Percentiles rank a stretch among this genome's conserved stretches.
phyloP scores from a whole-genome alignment of 768 basidiomycete genomes.

The Boletus reticulatus region DNA sequence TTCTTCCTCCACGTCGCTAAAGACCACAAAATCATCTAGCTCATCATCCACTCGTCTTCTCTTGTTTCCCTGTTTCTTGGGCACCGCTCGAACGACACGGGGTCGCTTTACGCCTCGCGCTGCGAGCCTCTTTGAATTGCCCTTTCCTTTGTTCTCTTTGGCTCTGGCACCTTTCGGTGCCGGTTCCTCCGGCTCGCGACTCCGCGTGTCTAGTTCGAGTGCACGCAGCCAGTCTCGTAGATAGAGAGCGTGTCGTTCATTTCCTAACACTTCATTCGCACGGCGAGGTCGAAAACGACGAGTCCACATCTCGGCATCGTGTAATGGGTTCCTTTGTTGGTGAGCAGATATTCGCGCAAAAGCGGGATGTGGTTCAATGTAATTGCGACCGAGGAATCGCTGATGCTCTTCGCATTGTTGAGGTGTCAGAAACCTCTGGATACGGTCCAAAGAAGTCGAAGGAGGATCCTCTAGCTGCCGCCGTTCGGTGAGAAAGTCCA shows the following conservation, averaged over 20 bases:
- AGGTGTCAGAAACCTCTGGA: slow-evolving; percentile 7
- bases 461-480: neutral
- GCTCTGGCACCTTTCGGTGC: neutral
- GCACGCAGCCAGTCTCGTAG: slow-evolving; percentile 77
- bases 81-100: slow-evolving; percentile 55
- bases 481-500: slow-evolving; percentile 20
- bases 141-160: slow-evolving; percentile 13
- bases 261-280: slow-evolving; percentile 77
- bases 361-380: slow-evolving; percentile 45
- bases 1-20: slow-evolving; percentile 35
- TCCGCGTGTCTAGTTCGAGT: slow-evolving; percentile 54
- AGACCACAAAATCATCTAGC: slow-evolving; percentile 55
- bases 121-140: slow-evolving; percentile 23
- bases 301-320: slow-evolving; percentile 54
- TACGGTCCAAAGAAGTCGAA: neutral
- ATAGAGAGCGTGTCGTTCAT: slow-evolving; percentile 65
- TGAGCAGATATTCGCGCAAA: slow-evolving; percentile 40
- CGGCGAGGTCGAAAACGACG: slow-evolving; percentile 73
- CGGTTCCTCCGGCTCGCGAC: slow-evolving; percentile 4
- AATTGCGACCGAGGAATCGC: slow-evolving; percentile 5
- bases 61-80: slow-evolving; percentile 48
- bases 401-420: slow-evolving; percentile 17
- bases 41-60: slow-evolving; percentile 54
- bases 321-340: slow-evolving; percentile 9
- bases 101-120: slow-evolving; percentile 53